Percentiles rank a stretch among this genome's conserved stretches.
Evolutionary conservation across 1,284 basidiomycete genomes (phyloP).

Genomic region (Heliocybe sulcata): DNA sequence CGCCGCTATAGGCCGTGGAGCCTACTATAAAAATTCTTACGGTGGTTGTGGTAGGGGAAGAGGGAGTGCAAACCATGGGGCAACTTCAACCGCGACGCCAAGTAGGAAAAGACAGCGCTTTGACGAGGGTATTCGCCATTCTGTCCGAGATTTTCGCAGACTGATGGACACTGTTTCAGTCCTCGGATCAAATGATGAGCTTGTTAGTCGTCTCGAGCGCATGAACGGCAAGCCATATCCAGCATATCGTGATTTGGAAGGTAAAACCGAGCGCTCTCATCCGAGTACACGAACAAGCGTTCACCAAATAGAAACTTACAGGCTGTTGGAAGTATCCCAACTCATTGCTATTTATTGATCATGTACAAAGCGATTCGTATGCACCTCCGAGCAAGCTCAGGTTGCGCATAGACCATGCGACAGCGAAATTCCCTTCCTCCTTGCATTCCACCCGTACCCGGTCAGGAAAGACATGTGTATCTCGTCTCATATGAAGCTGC

Average conservation of each 20-base stretch:
- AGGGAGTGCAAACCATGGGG: not conserved
- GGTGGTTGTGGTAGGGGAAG: conserved; percentile 11
- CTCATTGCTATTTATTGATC: conserved; percentile 10
- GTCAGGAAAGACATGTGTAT: not conserved
- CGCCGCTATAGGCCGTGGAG: conserved; percentile 11
- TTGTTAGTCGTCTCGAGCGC: conserved; percentile 6
- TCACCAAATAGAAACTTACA: not conserved
- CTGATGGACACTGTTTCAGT: not conserved
- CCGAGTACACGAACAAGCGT: not conserved
- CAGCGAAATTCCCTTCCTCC: conserved; percentile 7
- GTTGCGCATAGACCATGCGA: conserved; percentile 8
- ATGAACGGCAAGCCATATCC: conserved; percentile 15
- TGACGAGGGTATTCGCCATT: not conserved
- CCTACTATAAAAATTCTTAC: conserved; percentile 16
- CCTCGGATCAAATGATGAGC: conserved; percentile 6
- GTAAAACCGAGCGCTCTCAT: conserved; percentile 3
- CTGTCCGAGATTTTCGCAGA: too few species aligned
- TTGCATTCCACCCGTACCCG: conserved; percentile 9
- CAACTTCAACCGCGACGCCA: not conserved
- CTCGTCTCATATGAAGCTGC: not conserved
- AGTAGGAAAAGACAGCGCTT: not conserved
- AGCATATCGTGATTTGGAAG: conserved; percentile 16
- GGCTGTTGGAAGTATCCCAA: conserved; percentile 10
- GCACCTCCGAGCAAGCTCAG: conserved; percentile 16
- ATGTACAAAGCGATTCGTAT: conserved; percentile 16